These are phyloP conservation scores for Penicillium concentricum DNA, from an alignment of 2,329 filamentous ascomycete genomes.

Conservation along the genomic window DNA sequence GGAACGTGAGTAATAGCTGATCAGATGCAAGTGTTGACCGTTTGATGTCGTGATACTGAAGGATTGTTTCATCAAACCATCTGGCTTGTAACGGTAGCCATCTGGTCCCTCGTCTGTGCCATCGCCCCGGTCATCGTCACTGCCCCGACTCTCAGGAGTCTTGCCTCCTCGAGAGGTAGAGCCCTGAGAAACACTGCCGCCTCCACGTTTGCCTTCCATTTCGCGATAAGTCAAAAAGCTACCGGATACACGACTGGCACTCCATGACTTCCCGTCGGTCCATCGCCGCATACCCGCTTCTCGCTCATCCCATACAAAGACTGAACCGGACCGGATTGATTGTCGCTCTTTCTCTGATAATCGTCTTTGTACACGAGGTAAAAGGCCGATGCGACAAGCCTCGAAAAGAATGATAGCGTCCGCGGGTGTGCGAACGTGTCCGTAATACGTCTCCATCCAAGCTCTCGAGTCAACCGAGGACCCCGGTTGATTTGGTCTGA, in stretches of 20 bases:
- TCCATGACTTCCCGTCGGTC: conserved; percentile 99
- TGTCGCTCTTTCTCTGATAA: conserved; percentile 96
- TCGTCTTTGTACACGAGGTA: conserved; percentile 88
- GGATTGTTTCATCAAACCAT: conserved; percentile 98
- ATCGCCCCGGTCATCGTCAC: conserved; percentile 75
- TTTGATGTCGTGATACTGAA: conserved; percentile 96
- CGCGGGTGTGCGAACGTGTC: conserved; percentile 88
- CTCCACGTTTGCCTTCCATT: conserved; percentile 97
- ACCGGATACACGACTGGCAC: conserved; percentile 91
- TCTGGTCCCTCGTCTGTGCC: conserved; percentile 72
- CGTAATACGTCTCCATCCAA: conserved; percentile 93
- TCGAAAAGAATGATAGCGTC: conserved; percentile 99
- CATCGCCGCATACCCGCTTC: conserved; percentile 97
- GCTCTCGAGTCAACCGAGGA: conserved; percentile 24
- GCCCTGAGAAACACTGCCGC: conserved; percentile 62
- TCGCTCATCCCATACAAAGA: conserved; percentile 99
- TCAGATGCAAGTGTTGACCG: conserved; percentile 90
- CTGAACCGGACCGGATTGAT: conserved; percentile 91
- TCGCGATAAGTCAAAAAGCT: conserved; percentile 97
- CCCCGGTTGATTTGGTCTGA: conserved; percentile 12
- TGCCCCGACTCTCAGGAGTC: conserved; percentile 79
- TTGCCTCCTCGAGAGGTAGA: conserved; percentile 63
- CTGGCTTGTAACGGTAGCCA: conserved; percentile 90
- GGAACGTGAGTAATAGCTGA: conserved; percentile 91
- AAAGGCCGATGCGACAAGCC: conserved; percentile 82